Evolutionary conservation across 2,329 filamentous ascomycete genomes (phyloP), one percentile per base, ranked within the genome.

Genomic region (Neurospora crassa): DNA sequence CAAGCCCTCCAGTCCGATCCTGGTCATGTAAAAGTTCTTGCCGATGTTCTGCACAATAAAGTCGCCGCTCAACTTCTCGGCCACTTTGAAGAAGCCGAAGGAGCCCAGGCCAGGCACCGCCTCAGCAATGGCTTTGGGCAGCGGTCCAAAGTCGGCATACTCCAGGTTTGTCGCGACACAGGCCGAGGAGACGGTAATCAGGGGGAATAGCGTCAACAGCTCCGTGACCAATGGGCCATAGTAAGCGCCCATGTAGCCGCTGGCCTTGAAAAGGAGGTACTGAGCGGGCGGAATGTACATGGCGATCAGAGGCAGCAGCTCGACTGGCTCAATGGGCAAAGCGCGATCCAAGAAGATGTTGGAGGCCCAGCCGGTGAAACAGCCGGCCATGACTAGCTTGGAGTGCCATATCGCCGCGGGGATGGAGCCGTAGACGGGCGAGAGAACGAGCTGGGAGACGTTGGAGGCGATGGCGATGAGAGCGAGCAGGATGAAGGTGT

Each of bases 341-440:
- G 82, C 78, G 40, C 83, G 80, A 70, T 80, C 82, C 45, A 92
- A 78, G 14, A 85, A 82, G 68, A 90, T 79, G 78, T 92, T 92
- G 37, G 86, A 85, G 10, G 92, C 86, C 87, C 92, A 92, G 42
- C 93, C 93, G 18, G 89, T 80, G 73, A 94, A 90, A 73, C 89
- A 88, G 40, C 88, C 89, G 3, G 87, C 82, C 76, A 89, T 89
- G 73, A 93, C 83, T 72, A 89, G 85, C 78, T 87, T 87, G 69
- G 85, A 82, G 79, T 97, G 95, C 79, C 90, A 91, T 74, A 91
- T 84, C 1, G 88, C 86, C 0, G 93, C 85, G 1, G 95, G 92
- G 45, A 97, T 92, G 18, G 90, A 89, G 69, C 96, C 96, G 80
- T 96, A 98, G 12, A 96, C 91, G 1, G 96, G 96, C 24, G 93